phyloP scores from a whole-genome alignment of 768 basidiomycete genomes.

The Tricholoma flavovirens region DNA sequence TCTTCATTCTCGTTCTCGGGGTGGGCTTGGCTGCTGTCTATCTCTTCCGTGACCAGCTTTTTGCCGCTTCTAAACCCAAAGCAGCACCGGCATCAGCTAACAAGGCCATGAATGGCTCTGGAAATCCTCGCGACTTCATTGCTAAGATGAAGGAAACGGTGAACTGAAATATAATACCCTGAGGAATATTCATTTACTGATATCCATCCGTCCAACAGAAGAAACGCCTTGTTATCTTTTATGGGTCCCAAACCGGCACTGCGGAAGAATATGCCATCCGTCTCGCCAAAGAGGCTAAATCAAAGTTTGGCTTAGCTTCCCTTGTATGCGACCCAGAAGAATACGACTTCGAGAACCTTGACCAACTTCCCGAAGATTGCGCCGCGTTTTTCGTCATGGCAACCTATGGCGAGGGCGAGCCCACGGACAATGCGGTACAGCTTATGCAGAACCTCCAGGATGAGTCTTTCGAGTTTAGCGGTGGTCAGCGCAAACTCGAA shows the following conservation, averaged over 20 bases:
- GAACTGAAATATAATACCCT: slow-evolving; percentile 26
- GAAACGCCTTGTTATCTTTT: slow-evolving; percentile 96
- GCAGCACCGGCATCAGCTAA: slow-evolving; percentile 36
- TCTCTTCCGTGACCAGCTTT: slow-evolving; percentile 80
- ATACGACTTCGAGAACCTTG: slow-evolving; percentile 96
- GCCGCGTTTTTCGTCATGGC: slow-evolving; percentile 95
- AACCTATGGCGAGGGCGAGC: slow-evolving; percentile 98
- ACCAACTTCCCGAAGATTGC: slow-evolving; percentile 80
- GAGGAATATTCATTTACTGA: slow-evolving; percentile 2
- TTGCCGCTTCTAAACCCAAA: slow-evolving; percentile 62
- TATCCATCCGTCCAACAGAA: slow-evolving; percentile 47
- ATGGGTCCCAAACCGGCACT: slow-evolving; percentile 97
- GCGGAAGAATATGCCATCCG: slow-evolving; percentile 98
- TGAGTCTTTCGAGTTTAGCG: slow-evolving; percentile 80
- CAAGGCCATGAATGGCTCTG: slow-evolving; percentile 57
- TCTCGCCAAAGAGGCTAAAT: slow-evolving; percentile 95
- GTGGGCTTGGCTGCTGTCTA: slow-evolving; percentile 72
- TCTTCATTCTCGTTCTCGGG: slow-evolving; percentile 66
- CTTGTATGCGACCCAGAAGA: slow-evolving; percentile 98
- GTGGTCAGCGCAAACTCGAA: slow-evolving; percentile 66
- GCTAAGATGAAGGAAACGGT: slow-evolving; percentile 93
- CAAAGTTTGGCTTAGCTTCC: slow-evolving; percentile 91
- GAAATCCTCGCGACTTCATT: slow-evolving; percentile 91
- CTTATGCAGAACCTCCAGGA: slow-evolving; percentile 92
- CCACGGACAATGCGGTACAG: slow-evolving; percentile 94